phyloP scores from a whole-genome alignment of 2,329 filamentous ascomycete genomes.

The Colletotrichum gloeosporioides region DNA sequence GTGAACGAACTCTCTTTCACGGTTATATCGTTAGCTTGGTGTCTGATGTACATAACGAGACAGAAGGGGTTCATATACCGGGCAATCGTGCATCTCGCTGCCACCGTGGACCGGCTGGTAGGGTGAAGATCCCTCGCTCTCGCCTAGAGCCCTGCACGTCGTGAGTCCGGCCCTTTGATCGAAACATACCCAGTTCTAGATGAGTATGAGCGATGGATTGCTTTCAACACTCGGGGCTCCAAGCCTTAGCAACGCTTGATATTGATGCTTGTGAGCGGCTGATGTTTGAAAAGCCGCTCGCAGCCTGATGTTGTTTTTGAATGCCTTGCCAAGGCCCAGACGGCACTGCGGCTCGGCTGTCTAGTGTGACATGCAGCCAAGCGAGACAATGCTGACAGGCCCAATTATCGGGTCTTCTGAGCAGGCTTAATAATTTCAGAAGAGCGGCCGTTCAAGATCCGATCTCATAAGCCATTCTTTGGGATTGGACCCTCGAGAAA shows the following conservation, averaged over 20 bases:
- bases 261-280: not conserved
- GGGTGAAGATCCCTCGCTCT: not conserved
- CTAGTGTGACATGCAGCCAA: not conserved
- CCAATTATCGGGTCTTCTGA: not conserved
- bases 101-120: not conserved
- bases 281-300: not conserved
- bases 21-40: too few species aligned
- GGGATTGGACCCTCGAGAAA: fast-evolving
- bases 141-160: not conserved
- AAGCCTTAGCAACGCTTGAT: not conserved
- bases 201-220: fast-evolving
- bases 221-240: fast-evolving
- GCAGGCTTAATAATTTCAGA: not conserved
- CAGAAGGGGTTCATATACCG: not conserved
- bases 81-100: not conserved
- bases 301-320: not conserved
- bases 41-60: too few species aligned
- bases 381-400: not conserved
- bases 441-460: too few species aligned
- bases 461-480: not conserved
- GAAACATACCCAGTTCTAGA: fast-evolving
- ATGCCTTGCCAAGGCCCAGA: not conserved
- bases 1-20: too few species aligned
- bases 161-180: not conserved
- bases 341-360: not conserved